A percentile compares a stretch with the other conserved stretches of the same genome.
These are phyloP conservation scores for Pseudocercospora vitis DNA, from an alignment of 2,329 filamentous ascomycete genomes.

Conservation along the genomic window DNA sequence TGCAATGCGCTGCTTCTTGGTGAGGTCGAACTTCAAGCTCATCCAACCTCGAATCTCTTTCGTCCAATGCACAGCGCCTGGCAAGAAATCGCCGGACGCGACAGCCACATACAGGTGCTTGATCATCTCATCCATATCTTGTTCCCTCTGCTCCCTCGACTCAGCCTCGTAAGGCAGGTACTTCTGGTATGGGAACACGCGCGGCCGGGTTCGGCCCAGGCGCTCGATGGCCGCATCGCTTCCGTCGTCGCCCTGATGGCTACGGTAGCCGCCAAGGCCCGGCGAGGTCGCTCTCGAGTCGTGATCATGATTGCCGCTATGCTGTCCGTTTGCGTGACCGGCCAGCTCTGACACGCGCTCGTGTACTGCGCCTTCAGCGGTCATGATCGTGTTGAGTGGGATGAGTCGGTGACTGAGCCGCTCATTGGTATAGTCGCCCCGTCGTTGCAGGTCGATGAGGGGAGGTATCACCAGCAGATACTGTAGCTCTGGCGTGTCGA, in stretches of 20 bases:
- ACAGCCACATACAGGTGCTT: conserved; percentile 92
- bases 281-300: conserved; percentile 86
- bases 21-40: conserved; percentile 94
- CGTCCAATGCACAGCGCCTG: conserved; percentile 94
- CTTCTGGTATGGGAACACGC: conserved; percentile 90
- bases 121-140: conserved; percentile 80
- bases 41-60: conserved; percentile 94
- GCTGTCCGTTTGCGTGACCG: conserved; percentile 40
- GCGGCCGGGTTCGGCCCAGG: conserved; percentile 70
- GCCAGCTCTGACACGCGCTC: conserved; percentile 45
- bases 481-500: neutral
- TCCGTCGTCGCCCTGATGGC: conserved; percentile 24
- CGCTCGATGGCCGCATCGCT: conserved; percentile 52
- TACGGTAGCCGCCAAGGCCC: conserved; percentile 58
- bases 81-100: conserved; percentile 88
- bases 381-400: conserved; percentile 25
- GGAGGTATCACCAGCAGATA: neutral
- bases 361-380: conserved; percentile 28
- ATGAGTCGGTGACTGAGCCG: conserved; percentile 20
- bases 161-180: conserved; percentile 89
- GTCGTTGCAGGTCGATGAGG: neutral
- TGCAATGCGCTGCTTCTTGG: conserved; percentile 75
- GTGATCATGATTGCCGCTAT: conserved; percentile 53
- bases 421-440: conserved; percentile 20
- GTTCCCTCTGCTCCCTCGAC: conserved; percentile 72